Evolutionary conservation across 2,329 filamentous ascomycete genomes (phyloP).

Genomic region (Sarocladium kiliense): DNA sequence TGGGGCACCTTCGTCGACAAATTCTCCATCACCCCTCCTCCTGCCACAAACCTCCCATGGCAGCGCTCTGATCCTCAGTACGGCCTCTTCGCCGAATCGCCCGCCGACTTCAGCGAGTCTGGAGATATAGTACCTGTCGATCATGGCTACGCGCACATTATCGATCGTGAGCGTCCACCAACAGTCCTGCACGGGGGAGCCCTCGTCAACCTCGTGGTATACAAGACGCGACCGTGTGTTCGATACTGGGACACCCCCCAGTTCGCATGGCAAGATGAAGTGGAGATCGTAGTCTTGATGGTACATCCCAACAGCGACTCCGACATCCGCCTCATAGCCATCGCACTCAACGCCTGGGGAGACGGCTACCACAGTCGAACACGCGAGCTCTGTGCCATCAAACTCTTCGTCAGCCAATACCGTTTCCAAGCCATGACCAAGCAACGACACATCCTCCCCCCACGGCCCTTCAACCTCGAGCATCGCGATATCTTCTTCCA

Average conservation of each 20-base stretch:
- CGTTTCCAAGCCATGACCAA: background rate
- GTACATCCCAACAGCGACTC: slow-evolving; percentile 4
- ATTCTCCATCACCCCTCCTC: background rate
- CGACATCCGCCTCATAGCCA: background rate
- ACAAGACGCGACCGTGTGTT: background rate
- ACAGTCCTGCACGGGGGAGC: background rate
- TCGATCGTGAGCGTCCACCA: background rate
- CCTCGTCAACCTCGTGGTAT: slow-evolving; percentile 4
- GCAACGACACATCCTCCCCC: background rate
- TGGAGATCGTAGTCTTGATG: slow-evolving; percentile 4
- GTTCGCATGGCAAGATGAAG: background rate
- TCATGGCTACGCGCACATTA: background rate
- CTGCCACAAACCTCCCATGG: background rate
- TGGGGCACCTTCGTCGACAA: slow-evolving; percentile 12
- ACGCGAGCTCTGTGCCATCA: slow-evolving; percentile 1
- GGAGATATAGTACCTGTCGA: background rate
- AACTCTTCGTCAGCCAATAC: slow-evolving; percentile 1
- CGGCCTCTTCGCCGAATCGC: slow-evolving; percentile 2
- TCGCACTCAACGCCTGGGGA: background rate
- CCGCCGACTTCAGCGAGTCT: slow-evolving; percentile 3
- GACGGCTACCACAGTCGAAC: slow-evolving; percentile 7
- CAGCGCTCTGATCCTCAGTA: background rate
- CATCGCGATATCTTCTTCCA: slow-evolving; percentile 5
- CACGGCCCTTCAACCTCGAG: background rate
- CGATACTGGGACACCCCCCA: background rate